phyloP scores from a whole-genome alignment of 331 rosid species.

The Telfairia occidentalis region DNA sequence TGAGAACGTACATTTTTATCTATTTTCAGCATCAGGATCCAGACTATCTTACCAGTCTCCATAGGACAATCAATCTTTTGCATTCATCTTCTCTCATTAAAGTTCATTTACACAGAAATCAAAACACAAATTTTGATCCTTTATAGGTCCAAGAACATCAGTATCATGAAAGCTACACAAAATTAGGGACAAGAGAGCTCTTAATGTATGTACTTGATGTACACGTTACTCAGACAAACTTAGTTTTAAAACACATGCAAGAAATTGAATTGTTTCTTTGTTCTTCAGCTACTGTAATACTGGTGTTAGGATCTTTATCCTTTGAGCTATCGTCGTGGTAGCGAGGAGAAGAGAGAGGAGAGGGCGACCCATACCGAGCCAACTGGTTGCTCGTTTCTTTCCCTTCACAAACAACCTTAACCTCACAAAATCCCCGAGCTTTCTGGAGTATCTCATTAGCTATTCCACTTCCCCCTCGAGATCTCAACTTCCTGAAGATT shows the following conservation, averaged over 20 bases:
- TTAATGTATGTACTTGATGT: background rate
- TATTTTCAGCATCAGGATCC: background rate
- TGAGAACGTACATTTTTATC: background rate
- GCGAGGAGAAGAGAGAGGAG: slow-evolving; percentile 13
- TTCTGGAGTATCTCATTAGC: slow-evolving; percentile 53
- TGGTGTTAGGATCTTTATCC: background rate
- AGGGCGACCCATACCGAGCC: background rate
- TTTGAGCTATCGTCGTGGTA: slow-evolving; percentile 16
- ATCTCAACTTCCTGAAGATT: slow-evolving; percentile 44
- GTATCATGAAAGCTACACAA: background rate
- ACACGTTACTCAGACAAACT: slow-evolving; percentile 4
- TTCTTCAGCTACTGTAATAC: slow-evolving; percentile 15
- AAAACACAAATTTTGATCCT: background rate
- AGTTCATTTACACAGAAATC: background rate
- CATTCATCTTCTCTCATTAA: background rate
- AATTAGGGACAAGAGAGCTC: background rate
- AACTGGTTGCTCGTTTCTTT: slow-evolving; percentile 34
- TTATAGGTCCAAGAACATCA: background rate
- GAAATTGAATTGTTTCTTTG: slow-evolving; percentile 30
- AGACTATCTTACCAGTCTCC: background rate
- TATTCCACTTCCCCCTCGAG: slow-evolving; percentile 48
- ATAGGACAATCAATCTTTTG: background rate
- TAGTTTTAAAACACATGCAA: slow-evolving; percentile 56
- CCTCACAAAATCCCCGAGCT: slow-evolving; percentile 48
- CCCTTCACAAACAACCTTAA: slow-evolving; percentile 65